Conservation (phyloP, 768 basidiomycete species). For the Agrocybe chaxingu region DNA sequence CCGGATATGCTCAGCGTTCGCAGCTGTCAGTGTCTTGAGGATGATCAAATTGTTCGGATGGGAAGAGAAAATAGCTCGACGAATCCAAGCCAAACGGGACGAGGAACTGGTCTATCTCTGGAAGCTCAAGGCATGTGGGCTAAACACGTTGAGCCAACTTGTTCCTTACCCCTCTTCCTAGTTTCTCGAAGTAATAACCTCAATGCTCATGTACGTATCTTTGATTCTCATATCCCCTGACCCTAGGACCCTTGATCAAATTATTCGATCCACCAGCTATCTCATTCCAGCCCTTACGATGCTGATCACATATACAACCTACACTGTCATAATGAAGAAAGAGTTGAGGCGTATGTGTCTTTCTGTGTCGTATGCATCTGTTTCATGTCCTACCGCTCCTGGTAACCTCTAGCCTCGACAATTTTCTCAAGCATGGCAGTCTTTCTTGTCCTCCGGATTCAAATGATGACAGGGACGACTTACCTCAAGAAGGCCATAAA, state of each 20-base stretch:
- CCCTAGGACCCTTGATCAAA: neutral
- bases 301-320: constrained; percentile 60
- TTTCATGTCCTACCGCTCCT: neutral
- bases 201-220: neutral
- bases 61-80: constrained; percentile 52
- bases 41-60: constrained; percentile 75
- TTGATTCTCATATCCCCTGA: neutral
- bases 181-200: neutral
- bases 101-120: constrained; percentile 56
- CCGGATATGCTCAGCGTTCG: constrained; percentile 7
- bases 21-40: constrained; percentile 51
- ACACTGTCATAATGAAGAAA: constrained; percentile 41
- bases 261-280: constrained; percentile 31
- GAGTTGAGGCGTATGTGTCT: constrained; percentile 24
- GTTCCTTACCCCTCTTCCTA: constrained; percentile 10
- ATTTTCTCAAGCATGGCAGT: constrained; percentile 56
- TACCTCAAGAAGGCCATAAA: constrained; percentile 18
- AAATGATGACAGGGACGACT: constrained; percentile 37
- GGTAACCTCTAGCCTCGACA: constrained; percentile 27
- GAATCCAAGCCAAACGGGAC: constrained; percentile 54
- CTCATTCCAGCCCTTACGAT: constrained; percentile 63
- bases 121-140: constrained; percentile 48
- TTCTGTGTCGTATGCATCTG: neutral
- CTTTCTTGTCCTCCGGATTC: constrained; percentile 58
- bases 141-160: constrained; percentile 41